These are phyloP conservation scores for Tylopilus sp. DNA, from an alignment of 1,284 basidiomycete species.

Conservation along the genomic window DNA sequence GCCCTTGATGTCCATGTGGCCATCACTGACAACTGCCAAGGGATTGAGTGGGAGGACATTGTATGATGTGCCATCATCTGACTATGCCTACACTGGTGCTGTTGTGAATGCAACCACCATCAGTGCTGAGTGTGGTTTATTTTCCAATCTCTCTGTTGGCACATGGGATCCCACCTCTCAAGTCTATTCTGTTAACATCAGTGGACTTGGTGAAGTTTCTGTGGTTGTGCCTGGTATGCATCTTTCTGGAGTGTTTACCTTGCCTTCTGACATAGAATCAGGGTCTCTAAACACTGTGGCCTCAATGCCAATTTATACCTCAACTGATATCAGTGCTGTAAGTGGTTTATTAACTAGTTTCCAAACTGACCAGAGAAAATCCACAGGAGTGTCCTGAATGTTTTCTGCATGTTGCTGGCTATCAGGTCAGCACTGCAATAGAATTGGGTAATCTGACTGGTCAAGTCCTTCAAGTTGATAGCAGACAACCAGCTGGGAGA, in stretches of 20 bases:
- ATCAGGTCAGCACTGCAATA: neutral
- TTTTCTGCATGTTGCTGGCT: neutral
- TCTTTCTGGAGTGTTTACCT: neutral
- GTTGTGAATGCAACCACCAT: constrained; percentile 13
- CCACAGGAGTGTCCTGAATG: neutral
- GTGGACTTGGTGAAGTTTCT: constrained; percentile 4
- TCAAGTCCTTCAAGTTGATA: neutral
- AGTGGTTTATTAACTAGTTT: neutral
- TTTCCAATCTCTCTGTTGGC: neutral
- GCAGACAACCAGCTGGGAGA: neutral
- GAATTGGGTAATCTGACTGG: neutral
- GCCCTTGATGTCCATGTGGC: neutral
- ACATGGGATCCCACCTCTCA: neutral
- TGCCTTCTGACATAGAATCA: neutral
- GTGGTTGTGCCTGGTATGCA: neutral
- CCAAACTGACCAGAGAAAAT: too few species aligned
- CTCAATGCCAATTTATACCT: too few species aligned
- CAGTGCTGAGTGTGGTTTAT: constrained; percentile 11
- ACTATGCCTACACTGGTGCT: constrained; percentile 5
- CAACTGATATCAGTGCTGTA: too few species aligned
- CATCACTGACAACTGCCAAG: constrained; percentile 4
- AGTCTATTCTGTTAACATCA: neutral
- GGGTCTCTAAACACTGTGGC: neutral
- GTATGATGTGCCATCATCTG: constrained; percentile 13
- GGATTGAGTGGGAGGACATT: constrained; percentile 12